Evolutionary conservation across 495 filamentous ascomycete genomes (phyloP), one percentile per base, ranked within the genome.

Genomic region (Thozetella sp.): DNA sequence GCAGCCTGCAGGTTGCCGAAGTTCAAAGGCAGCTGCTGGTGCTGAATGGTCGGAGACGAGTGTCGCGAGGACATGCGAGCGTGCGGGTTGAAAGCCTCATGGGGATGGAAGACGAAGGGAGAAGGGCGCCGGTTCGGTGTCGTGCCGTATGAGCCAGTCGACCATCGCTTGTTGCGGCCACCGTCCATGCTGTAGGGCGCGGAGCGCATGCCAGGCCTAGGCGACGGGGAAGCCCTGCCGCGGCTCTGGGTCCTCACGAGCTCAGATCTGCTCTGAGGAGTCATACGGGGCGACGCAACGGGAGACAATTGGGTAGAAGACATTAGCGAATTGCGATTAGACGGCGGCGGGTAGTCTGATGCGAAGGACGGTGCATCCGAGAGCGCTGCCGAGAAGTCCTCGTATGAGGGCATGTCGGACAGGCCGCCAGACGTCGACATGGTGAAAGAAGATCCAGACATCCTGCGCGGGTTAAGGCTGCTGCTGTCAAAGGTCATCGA

Each of bases 141-240:
- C 2, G 82, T 77, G n/a, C 73, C 81, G 66, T 80, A 88, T 19
- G 83, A 89, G 22, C 86, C 88, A 13, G 88, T 90, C 22, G 88
- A 90, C 88, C 88, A 91, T 59, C 88, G 76, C 75, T 90, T 90
- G 66, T 81, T 87, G 57, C 86, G 78, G 43, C 77, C 77, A 40
- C 75, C 76, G 27, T 88, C 86, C 56, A 88, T 77, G 22, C 72
- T 82, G 65, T 91, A 90, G 20, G 88, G 87, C 24, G 80, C 84
- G 27, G 86, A 78, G 60, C 88, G 83, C 71, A 87, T 78, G 50
- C 77, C 83, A 51, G 83, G 82, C 55, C 88, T 80, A 57, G 88
- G 85, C 25, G 87, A 88, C 51, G 88, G 86, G 46, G 88, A 90
- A 1, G 86, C 83, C n/a, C 78, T 71, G 4, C 85, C 86, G 27